These are phyloP conservation scores for Fusarium sp. DNA, from an alignment of 2,329 filamentous ascomycete species.

Conservation along the genomic window DNA sequence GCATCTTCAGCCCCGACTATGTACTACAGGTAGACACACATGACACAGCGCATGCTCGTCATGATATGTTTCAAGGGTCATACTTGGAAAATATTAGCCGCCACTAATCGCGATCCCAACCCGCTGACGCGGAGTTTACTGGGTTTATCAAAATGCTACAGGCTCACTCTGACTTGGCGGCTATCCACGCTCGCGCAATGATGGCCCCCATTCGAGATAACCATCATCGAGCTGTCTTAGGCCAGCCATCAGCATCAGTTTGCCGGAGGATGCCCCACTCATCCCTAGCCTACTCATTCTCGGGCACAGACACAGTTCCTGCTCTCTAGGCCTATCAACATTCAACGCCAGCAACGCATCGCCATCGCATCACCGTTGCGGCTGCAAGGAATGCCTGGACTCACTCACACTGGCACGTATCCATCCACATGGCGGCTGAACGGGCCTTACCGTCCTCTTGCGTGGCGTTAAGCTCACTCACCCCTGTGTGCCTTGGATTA, in stretches of 20 bases:
- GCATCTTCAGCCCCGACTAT: background rate
- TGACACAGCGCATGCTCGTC: background rate
- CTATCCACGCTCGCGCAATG: background rate
- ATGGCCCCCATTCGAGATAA: background rate
- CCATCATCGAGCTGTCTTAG: constrained; percentile 5
- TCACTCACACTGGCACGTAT: background rate
- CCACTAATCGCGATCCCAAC: constrained; percentile 9
- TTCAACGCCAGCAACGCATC: background rate
- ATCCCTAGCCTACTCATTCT: background rate
- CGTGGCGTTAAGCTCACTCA: constrained; percentile 15
- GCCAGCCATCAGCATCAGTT: background rate
- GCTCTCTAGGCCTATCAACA: constrained; percentile 4
- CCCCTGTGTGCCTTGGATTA: constrained; percentile 13
- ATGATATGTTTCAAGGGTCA: background rate
- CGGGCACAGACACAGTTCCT: constrained; percentile 11
- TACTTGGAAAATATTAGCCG: constrained; percentile 6
- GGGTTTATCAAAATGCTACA: background rate
- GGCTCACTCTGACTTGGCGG: background rate
- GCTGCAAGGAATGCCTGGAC: constrained; percentile 7
- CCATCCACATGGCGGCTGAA: constrained; percentile 5
- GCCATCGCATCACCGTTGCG: background rate
- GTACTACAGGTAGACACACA: background rate
- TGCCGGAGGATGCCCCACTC: background rate
- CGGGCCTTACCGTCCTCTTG: constrained; percentile 10
- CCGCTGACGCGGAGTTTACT: background rate